Evolutionary conservation across 2,329 filamentous ascomycete species (phyloP).

Genomic region (Fusarium keratoplasticum): DNA sequence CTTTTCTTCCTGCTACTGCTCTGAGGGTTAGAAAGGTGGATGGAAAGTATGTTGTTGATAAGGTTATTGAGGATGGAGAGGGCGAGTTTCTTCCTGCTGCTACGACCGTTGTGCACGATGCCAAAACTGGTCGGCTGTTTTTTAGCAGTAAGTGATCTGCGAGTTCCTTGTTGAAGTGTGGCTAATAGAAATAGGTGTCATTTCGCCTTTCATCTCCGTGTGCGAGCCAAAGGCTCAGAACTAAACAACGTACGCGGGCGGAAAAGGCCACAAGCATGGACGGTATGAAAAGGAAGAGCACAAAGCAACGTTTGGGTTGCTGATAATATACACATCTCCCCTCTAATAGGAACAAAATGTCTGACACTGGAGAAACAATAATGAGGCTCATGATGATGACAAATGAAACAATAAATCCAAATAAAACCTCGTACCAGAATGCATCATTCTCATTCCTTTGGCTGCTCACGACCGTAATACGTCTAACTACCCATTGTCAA

Average conservation of each 20-base stretch:
- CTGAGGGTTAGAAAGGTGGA: constrained; percentile 17
- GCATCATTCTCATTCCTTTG: too few relatives aligned
- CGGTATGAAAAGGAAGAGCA: too few relatives aligned
- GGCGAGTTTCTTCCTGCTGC: constrained; percentile 33
- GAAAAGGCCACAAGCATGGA: neutral
- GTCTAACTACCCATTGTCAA: too few relatives aligned
- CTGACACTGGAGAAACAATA: neutral
- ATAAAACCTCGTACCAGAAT: too few relatives aligned
- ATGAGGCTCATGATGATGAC: neutral
- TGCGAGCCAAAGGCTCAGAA: constrained; percentile 33
- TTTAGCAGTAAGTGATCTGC: constrained; percentile 32
- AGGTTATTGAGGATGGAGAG: constrained; percentile 35
- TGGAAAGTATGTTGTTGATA: constrained; percentile 28
- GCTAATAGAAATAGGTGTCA: constrained; percentile 28
- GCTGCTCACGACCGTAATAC: too few relatives aligned
- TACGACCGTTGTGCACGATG: constrained; percentile 41
- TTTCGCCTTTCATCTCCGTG: constrained; percentile 38
- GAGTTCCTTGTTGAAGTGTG: accelerated
- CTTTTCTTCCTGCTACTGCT: constrained; percentile 11
- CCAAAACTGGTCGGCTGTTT: constrained; percentile 37
- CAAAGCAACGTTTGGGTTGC: too few relatives aligned
- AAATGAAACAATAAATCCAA: too few relatives aligned
- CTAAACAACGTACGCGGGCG: neutral
- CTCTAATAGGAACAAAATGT: neutral
- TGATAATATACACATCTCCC: neutral